Conservation (phyloP, 768 basidiomycete species). For the Chiua virens region DNA sequence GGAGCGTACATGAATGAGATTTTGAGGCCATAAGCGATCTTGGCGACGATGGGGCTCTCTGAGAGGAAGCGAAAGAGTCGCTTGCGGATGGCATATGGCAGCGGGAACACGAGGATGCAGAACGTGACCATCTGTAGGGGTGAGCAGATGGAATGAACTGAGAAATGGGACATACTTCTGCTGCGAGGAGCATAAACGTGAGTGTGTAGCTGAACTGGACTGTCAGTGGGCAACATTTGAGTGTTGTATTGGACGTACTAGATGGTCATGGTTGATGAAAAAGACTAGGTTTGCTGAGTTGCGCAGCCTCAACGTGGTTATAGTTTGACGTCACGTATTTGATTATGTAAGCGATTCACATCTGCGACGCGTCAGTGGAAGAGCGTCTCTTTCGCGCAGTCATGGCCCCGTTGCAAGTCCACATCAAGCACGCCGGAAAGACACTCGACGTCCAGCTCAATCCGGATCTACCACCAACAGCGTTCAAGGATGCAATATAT, state of each 20-base stretch:
- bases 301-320: constrained; percentile 21
- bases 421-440: constrained; percentile 91
- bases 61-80: constrained; percentile 70
- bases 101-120: constrained; percentile 77
- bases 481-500: constrained; percentile 84
- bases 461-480: constrained; percentile 60
- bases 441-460: constrained; percentile 70
- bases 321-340: constrained; percentile 27
- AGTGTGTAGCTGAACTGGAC: constrained; percentile 59
- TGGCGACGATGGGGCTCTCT: constrained; percentile 69
- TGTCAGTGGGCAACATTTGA: too few relatives aligned
- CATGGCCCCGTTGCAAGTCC: constrained; percentile 73
- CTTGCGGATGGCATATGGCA: constrained; percentile 77
- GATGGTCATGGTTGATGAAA: constrained; percentile 46
- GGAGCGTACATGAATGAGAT: constrained; percentile 84
- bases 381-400: constrained; percentile 1
- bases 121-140: constrained; percentile 71
- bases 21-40: constrained; percentile 87
- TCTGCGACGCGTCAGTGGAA: constrained; percentile 25
- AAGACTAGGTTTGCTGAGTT: background rate
- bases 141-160: background rate
- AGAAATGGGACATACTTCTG: constrained; percentile 50
- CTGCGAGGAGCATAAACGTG: constrained; percentile 77
- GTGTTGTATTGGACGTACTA: constrained; percentile 30
- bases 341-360: constrained; percentile 33